Evolutionary conservation across 2,329 filamentous ascomycete genomes (phyloP).

Genomic region (Aspergillus sergii): DNA sequence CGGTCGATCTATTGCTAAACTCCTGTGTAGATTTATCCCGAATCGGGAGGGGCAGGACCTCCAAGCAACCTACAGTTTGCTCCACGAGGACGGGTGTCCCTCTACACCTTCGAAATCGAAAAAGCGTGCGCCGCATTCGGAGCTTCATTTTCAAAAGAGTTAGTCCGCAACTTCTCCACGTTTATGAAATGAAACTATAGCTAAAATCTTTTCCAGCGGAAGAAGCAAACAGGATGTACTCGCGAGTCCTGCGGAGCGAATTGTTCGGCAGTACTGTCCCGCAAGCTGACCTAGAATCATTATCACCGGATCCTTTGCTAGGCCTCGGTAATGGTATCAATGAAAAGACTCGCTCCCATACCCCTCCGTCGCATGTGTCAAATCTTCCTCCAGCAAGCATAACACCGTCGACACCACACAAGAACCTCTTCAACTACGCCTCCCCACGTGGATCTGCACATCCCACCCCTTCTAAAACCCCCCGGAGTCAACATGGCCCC

Average conservation of each 20-base stretch:
- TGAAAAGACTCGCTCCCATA: conserved; percentile 74
- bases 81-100: conserved; percentile 91
- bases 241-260: conserved; percentile 82
- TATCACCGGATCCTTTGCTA: conserved; percentile 59
- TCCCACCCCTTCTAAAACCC: conserved; percentile 84
- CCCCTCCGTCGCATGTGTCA: conserved; percentile 72
- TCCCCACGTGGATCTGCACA: conserved; percentile 77
- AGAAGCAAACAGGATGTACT: conserved; percentile 93
- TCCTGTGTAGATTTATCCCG: conserved; percentile 77
- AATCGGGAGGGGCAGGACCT: conserved; percentile 91
- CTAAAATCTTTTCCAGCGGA: conserved; percentile 60
- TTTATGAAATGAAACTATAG: background rate
- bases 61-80: conserved; percentile 85
- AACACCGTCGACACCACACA: conserved; percentile 93
- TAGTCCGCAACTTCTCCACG: conserved; percentile 38
- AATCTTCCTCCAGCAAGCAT: conserved; percentile 70
- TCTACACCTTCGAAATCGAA: conserved; percentile 85
- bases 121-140: conserved; percentile 82
- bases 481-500: conserved; percentile 81
- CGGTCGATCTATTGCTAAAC: conserved; percentile 12
- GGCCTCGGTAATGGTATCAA: conserved; percentile 54
- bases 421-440: conserved; percentile 93
- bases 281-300: conserved; percentile 68
- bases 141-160: conserved; percentile 94
- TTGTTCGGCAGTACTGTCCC: conserved; percentile 90